Conservation (phyloP, 139 green algal genomes). For the Dunaliella sp. region DNA sequence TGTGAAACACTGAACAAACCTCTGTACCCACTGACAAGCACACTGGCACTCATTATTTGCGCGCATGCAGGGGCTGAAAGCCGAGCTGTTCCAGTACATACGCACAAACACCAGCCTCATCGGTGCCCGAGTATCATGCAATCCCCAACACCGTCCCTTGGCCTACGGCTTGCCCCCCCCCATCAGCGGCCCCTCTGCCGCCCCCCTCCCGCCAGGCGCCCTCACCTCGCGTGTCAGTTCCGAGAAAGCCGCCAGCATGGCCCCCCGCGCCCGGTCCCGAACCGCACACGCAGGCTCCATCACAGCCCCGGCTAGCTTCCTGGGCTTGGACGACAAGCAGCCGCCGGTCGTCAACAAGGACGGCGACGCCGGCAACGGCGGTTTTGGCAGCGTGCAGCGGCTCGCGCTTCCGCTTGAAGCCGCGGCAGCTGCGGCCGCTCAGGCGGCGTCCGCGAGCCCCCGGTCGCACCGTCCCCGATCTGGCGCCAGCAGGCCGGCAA, state of each 20-base stretch:
- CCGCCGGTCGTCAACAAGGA: neutral
- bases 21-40: neutral
- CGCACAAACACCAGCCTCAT: neutral
- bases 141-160: neutral
- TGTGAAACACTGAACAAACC: too few species aligned
- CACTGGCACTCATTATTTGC: neutral
- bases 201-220: neutral
- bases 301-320: too few species aligned
- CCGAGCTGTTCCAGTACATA: neutral
- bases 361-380: neutral
- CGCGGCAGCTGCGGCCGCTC: too few species aligned
- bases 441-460: neutral
- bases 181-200: neutral
- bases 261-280: neutral
- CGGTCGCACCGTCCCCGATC: too few species aligned
- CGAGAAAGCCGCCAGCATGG: neutral
- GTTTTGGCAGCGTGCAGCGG: too few species aligned
- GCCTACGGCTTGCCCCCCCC: neutral
- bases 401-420: neutral
- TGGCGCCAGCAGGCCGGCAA: neutral
- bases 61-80: neutral
- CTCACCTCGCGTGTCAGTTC: neutral
- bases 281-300: neutral
- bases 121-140: neutral
- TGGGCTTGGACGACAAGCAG: neutral